These are phyloP conservation scores for Isabelozyma pseudorhagii DNA, from an alignment of 805 yeast species.

Conservation along the genomic window DNA sequence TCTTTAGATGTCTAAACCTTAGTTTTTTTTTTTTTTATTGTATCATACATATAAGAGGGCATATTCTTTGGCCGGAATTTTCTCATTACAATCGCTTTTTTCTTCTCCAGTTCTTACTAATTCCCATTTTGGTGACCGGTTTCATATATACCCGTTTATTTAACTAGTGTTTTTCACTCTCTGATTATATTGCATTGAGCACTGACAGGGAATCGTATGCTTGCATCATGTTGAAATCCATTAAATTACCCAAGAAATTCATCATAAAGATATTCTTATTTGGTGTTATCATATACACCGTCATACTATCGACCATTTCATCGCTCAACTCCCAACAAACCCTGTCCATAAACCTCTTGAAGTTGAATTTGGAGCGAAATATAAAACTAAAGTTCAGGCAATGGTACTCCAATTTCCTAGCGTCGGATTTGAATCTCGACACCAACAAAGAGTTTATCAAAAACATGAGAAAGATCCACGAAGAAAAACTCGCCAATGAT, in stretches of 20 bases:
- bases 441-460: slow-evolving; percentile 7
- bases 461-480: slow-evolving; percentile 7
- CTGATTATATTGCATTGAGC: no score
- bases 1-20: no score
- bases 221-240: slow-evolving; percentile 4
- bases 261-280: slow-evolving; percentile 8
- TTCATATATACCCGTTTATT: no score
- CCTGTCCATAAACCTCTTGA: neutral
- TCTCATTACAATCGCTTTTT: no score
- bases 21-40: no score
- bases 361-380: slow-evolving; percentile 9
- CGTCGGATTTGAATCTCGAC: slow-evolving; percentile 13
- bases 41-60: no score
- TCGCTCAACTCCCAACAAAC: slow-evolving; percentile 5
- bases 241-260: slow-evolving; percentile 6
- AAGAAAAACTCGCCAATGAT: slow-evolving; percentile 8
- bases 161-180: no score
- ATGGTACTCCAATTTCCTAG: slow-evolving; percentile 16
- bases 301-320: slow-evolving; percentile 3
- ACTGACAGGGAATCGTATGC: no score
- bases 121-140: no score
- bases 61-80: no score
- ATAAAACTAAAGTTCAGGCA: slow-evolving; percentile 13
- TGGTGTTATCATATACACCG: slow-evolving; percentile 4
- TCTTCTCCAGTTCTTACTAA: no score